A percentile compares a stretch with the other conserved stretches of the same genome.
Conservation (phyloP, 2,329 filamentous ascomycete genomes). For the Neophaeococcomyces mojaviensis region DNA sequence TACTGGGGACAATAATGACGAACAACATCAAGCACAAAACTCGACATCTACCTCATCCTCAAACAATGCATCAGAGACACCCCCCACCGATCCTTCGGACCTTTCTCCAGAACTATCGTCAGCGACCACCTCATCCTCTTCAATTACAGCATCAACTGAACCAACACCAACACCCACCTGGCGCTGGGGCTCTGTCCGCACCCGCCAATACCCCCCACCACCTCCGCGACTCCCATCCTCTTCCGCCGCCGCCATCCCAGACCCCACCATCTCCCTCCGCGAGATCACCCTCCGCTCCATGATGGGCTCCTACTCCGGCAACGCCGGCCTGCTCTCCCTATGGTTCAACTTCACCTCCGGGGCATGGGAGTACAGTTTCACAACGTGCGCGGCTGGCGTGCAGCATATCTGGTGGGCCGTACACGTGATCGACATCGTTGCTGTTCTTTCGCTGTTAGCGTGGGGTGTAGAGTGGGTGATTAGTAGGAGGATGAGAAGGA, state of each 20-base stretch:
- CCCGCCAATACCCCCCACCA: not conserved
- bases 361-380: constrained; percentile 78
- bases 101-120: too few species aligned
- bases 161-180: not conserved
- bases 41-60: not conserved
- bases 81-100: too few species aligned
- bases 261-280: constrained; percentile 54
- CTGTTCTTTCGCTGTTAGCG: constrained; percentile 16
- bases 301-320: constrained; percentile 96
- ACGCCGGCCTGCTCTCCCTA: constrained; percentile 75
- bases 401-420: constrained; percentile 94
- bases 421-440: constrained; percentile 62
- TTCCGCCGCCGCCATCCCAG: constrained; percentile 2
- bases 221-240: constrained; percentile 26
- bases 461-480: not conserved
- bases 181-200: not conserved
- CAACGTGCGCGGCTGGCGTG: constrained; percentile 67
- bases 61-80: not conserved
- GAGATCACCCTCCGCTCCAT: constrained; percentile 94
- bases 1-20: not conserved
- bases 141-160: not conserved
- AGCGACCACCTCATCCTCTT: not conserved
- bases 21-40: not conserved
- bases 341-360: constrained; percentile 73
- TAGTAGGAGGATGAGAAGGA: too few species aligned